phyloP scores from a whole-genome alignment of 2,329 filamentous ascomycete genomes.

The Aspergillus aculeatus region DNA sequence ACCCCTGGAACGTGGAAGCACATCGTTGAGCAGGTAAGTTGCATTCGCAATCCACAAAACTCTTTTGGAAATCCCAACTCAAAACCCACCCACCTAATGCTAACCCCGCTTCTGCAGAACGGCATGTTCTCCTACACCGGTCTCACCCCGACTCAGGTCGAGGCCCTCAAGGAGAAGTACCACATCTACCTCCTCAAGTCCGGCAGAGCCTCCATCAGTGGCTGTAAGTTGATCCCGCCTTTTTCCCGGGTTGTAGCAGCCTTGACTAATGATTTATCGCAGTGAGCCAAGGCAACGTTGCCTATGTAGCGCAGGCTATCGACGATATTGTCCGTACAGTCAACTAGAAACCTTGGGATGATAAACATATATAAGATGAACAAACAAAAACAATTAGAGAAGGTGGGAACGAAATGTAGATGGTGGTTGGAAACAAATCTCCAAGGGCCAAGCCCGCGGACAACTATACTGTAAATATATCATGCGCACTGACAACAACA shows the following conservation, averaged over 20 bases:
- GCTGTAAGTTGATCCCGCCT: conserved; percentile 29
- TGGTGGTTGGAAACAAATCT: neutral
- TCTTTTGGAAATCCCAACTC: neutral
- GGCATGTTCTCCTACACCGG: conserved; percentile 90
- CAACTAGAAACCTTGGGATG: conserved; percentile 17
- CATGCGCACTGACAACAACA: too few species aligned
- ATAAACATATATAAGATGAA: neutral
- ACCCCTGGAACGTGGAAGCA: conserved; percentile 97
- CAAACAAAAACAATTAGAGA: neutral
- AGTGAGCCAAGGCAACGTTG: conserved; percentile 43
- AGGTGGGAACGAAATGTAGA: neutral
- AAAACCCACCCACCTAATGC: neutral
- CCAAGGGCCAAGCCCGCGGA: neutral
- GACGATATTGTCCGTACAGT: conserved; percentile 39
- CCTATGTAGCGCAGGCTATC: conserved; percentile 40
- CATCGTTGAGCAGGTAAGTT: conserved; percentile 84
- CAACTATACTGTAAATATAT: neutral
- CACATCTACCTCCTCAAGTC: conserved; percentile 46
- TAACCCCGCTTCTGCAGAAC: conserved; percentile 27
- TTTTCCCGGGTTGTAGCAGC: too few species aligned
- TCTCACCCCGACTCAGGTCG: conserved; percentile 46
- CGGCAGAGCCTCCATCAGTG: conserved; percentile 41
- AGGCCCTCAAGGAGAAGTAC: conserved; percentile 41
- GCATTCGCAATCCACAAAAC: neutral
- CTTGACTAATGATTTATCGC: neutral